phyloP scores from a whole-genome alignment of 176 grass and related monocot species.

The Metroxylon sagu region DNA sequence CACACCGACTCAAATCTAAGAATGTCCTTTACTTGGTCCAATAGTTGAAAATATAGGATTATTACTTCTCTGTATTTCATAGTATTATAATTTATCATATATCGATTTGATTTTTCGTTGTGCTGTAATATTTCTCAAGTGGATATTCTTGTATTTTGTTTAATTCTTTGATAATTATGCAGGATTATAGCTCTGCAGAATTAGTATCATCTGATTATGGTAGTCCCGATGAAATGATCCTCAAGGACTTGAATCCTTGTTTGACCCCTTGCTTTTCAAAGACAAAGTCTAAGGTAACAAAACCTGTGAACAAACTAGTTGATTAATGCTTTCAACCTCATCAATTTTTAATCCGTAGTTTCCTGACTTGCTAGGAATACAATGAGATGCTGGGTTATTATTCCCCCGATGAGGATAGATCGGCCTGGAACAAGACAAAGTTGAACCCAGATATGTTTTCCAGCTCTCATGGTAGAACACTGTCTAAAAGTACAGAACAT shows the following conservation, averaged over 20 bases:
- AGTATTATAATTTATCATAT: too few species aligned
- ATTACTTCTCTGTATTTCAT: too few species aligned
- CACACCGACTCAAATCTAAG: too few species aligned
- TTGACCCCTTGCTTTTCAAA: slow-evolving; percentile 77
- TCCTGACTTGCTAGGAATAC: slow-evolving; percentile 23
- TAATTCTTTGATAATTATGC: slow-evolving; percentile 8
- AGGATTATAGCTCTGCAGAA: slow-evolving; percentile 68
- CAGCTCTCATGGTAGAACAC: slow-evolving; percentile 23
- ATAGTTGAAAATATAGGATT: too few species aligned
- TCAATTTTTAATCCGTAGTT: not conserved
- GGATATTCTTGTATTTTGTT: not conserved
- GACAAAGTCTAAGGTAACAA: slow-evolving; percentile 48
- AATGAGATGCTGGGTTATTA: slow-evolving; percentile 21
- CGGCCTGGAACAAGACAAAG: not conserved
- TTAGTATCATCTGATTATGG: slow-evolving; percentile 43
- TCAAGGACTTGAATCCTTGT: slow-evolving; percentile 94
- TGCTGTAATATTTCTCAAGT: not conserved
- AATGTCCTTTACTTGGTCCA: too few species aligned
- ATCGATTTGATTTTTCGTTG: too few species aligned
- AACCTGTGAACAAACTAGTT: too few species aligned
- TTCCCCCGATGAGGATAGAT: not conserved
- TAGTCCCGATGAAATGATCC: slow-evolving; percentile 84
- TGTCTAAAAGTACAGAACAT: slow-evolving; percentile 71
- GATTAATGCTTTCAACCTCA: not conserved
- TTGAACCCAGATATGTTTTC: slow-evolving; percentile 12